Evolutionary conservation across 345 rosid species (phyloP).

Genomic region (Brassica rapa): DNA sequence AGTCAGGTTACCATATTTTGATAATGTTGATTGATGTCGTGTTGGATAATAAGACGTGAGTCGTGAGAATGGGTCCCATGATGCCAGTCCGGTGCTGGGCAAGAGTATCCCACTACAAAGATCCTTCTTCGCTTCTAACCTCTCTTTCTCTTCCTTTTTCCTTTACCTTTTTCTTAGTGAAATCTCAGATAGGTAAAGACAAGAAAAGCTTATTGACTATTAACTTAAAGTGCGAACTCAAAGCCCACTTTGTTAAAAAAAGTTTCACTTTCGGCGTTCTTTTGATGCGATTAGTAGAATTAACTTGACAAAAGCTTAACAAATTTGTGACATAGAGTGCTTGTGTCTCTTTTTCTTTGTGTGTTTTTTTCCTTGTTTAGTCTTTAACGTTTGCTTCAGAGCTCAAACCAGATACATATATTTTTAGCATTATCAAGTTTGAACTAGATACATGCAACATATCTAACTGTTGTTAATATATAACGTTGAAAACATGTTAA

Average conservation of each 20-base stretch:
- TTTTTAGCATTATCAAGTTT: background rate
- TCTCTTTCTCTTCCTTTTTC: slow-evolving; percentile 32
- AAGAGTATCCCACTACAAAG: slow-evolving; percentile 69
- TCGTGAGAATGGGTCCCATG: slow-evolving; percentile 50
- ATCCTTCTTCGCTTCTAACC: slow-evolving; percentile 35
- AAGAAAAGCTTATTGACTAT: slow-evolving; percentile 17
- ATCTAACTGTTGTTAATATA: background rate
- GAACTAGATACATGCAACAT: background rate
- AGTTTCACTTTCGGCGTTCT: slow-evolving; percentile 35
- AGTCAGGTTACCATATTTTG: slow-evolving; percentile 32
- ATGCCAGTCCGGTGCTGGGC: slow-evolving; percentile 55
- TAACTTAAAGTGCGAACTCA: slow-evolving; percentile 17
- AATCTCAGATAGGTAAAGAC: slow-evolving; percentile 27
- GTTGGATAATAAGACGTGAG: slow-evolving; percentile 40
- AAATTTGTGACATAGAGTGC: background rate
- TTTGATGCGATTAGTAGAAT: background rate
- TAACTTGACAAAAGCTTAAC: slow-evolving; percentile 11
- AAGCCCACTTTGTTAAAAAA: slow-evolving; percentile 21
- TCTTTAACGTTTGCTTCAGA: background rate
- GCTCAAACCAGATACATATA: background rate
- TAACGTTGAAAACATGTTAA: background rate
- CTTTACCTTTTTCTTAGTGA: slow-evolving; percentile 42
- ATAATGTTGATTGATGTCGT: slow-evolving; percentile 19
- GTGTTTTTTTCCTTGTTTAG: background rate
- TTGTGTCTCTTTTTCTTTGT: background rate